A percentile compares a stretch with the other conserved stretches of the same genome.
These are phyloP conservation scores for Podila horticola DNA, from an alignment of 192 early-diverging fungal species.

Conservation along the genomic window DNA sequence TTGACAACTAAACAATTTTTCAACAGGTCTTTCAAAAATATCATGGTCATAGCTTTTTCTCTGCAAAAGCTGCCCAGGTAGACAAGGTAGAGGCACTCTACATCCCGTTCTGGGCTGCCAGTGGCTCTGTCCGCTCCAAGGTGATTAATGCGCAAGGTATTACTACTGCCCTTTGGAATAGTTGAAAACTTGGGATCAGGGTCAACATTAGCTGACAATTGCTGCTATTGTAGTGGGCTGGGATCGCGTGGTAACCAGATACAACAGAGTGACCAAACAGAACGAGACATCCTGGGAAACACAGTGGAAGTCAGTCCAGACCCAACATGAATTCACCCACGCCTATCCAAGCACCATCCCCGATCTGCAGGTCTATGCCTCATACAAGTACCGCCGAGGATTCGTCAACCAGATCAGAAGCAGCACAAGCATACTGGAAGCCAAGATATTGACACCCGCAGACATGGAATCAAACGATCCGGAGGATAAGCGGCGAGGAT, in stretches of 20 bases:
- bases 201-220: not conserved
- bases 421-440: slow-evolving; percentile 49
- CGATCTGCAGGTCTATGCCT: slow-evolving; percentile 60
- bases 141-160: slow-evolving; percentile 61
- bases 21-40: slow-evolving; percentile 57
- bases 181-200: too few species aligned
- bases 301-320: slow-evolving; percentile 56
- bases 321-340: slow-evolving; percentile 44
- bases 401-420: slow-evolving; percentile 59
- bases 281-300: slow-evolving; percentile 60
- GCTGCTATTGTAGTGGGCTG: slow-evolving; percentile 44
- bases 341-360: slow-evolving; percentile 43
- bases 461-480: slow-evolving; percentile 52
- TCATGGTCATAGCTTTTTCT: slow-evolving; percentile 67
- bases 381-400: slow-evolving; percentile 61
- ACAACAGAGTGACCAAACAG: slow-evolving; percentile 55
- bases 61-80: slow-evolving; percentile 43
- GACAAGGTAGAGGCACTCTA: slow-evolving; percentile 56
- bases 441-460: slow-evolving; percentile 35
- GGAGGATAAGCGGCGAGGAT: slow-evolving; percentile 19
- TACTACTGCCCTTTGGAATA: not conserved
- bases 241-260: slow-evolving; percentile 51
- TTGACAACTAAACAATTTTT: not conserved
- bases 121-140: slow-evolving; percentile 53
- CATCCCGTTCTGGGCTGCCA: slow-evolving; percentile 64